phyloP scores from a whole-genome alignment of 2,329 filamentous ascomycete species.

The Macrophomina phaseolina region DNA sequence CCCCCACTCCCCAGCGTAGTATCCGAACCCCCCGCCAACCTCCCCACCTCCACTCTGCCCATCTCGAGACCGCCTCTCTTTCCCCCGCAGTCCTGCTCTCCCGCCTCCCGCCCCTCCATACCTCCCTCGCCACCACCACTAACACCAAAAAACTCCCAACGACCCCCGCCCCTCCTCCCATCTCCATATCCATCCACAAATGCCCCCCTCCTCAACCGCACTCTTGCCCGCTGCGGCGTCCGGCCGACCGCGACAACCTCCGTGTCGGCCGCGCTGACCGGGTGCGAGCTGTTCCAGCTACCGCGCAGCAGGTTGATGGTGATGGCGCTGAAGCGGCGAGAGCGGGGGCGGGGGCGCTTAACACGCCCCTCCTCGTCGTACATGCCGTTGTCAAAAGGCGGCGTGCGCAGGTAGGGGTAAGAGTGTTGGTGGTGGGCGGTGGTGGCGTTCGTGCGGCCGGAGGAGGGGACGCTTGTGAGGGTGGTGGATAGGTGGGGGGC shows the following conservation, averaged over 20 bases:
- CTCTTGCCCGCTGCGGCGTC: slow-evolving; percentile 7
- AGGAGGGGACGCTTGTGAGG: not conserved
- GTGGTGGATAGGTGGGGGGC: slow-evolving; percentile 25
- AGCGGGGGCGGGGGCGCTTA: not conserved
- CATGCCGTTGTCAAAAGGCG: too few species aligned
- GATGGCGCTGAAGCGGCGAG: slow-evolving; percentile 22
- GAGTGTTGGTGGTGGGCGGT: slow-evolving; percentile 2
- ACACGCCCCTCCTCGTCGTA: too few species aligned
- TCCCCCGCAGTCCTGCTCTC: not conserved
- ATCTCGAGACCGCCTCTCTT: not conserved
- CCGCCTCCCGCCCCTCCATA: not conserved
- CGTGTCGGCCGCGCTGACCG: slow-evolving; percentile 19
- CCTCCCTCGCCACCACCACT: not conserved
- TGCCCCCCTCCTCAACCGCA: too few species aligned
- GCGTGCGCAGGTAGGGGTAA: not conserved
- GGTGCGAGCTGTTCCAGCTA: slow-evolving; percentile 23
- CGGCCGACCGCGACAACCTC: slow-evolving; percentile 27
- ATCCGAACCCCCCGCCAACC: slow-evolving; percentile 14
- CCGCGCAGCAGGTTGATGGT: slow-evolving; percentile 22
- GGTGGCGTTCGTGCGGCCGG: slow-evolving; percentile 1
- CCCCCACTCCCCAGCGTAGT: not conserved
- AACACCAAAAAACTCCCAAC: not conserved
- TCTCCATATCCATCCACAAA: not conserved
- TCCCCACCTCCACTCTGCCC: not conserved
- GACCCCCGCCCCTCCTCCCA: not conserved